Evolutionary conservation across 305 asterid species (phyloP).

Genomic region (Nicotiana rustica): DNA sequence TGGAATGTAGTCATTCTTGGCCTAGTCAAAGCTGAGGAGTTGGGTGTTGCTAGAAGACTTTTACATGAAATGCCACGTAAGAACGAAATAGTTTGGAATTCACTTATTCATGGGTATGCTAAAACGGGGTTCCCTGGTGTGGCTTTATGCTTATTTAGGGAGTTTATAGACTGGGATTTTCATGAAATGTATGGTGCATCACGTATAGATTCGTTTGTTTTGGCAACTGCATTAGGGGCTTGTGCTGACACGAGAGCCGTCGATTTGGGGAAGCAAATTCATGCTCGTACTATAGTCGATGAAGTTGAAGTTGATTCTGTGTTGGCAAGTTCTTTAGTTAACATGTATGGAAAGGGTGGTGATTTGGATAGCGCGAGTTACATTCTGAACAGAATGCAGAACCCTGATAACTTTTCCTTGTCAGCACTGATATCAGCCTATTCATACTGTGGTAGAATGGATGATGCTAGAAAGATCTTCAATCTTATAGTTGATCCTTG

Average conservation of each 20-base stretch:
- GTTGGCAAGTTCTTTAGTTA: constrained; percentile 72
- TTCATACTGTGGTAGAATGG: constrained; percentile 59
- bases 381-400: constrained; percentile 50
- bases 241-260: constrained; percentile 61
- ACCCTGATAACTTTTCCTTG: constrained; percentile 69
- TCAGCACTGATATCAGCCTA: constrained; percentile 65
- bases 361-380: constrained; percentile 65
- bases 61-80: constrained; percentile 71
- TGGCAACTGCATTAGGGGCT: constrained; percentile 71
- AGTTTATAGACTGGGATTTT: constrained; percentile 52
- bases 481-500: constrained; percentile 53
- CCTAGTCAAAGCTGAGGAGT: constrained; percentile 57
- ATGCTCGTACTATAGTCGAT: constrained; percentile 60
- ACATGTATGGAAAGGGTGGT: constrained; percentile 82
- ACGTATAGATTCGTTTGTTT: constrained; percentile 61
- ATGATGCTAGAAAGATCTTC: constrained; percentile 64
- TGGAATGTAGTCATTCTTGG: constrained; percentile 77
- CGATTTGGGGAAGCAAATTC: constrained; percentile 82
- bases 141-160: constrained; percentile 63
- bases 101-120: constrained; percentile 75
- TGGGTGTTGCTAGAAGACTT: constrained; percentile 55
- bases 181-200: constrained; percentile 40
- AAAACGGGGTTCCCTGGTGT: constrained; percentile 53
- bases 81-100: constrained; percentile 69
- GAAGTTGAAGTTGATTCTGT: constrained; percentile 68